A percentile compares a stretch with the other conserved stretches of the same genome.
Conservation (phyloP, 129 eudicot genomes). For the Flaveria brownii region DNA sequence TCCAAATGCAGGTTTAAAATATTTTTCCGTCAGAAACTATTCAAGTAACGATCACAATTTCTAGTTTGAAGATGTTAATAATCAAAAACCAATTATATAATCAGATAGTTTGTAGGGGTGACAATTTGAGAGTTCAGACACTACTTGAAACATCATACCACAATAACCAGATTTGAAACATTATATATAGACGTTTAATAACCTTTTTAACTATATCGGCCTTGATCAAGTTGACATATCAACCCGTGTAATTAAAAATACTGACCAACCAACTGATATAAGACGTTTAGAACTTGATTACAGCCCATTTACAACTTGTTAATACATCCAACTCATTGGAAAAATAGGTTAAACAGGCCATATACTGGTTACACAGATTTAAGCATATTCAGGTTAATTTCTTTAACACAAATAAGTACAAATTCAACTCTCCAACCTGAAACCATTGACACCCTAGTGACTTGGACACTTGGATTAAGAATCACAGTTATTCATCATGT, state of each 20-base stretch:
- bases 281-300: not conserved
- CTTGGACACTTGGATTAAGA: not conserved
- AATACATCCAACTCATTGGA: not conserved
- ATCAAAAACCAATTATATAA: not conserved
- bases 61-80: not conserved
- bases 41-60: not conserved
- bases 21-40: not conserved
- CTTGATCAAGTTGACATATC: not conserved
- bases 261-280: not conserved
- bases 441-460: not conserved
- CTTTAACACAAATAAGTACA: not conserved
- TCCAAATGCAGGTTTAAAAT: not conserved
- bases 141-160: too few species aligned
- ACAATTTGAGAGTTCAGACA: too few species aligned
- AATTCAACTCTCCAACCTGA: not conserved
- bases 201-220: not conserved
- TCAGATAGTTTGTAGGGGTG: too few species aligned
- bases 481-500: not conserved
- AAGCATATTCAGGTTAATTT: not conserved
- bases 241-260: not conserved
- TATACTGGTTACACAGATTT: not conserved
- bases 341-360: not conserved
- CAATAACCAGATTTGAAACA: too few species aligned
- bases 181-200: not conserved
- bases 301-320: not conserved